Percentiles rank a stretch among this genome's conserved stretches.
Evolutionary conservation across 2,329 filamentous ascomycete species (phyloP).

Genomic region (Aureobasidium zeae): DNA sequence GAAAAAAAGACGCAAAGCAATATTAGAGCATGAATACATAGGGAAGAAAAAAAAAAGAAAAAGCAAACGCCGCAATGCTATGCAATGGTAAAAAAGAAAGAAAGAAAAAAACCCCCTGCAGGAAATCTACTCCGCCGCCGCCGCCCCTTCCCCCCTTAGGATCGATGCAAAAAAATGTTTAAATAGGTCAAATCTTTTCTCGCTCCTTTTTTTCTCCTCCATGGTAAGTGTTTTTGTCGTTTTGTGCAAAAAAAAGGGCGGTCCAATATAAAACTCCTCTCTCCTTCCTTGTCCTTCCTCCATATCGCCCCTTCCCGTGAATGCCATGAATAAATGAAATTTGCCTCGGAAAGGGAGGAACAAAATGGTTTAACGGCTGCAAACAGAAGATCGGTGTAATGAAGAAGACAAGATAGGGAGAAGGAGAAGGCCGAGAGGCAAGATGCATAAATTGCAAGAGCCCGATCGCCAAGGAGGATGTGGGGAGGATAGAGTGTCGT

Average conservation of each 20-base stretch:
- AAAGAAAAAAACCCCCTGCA: not conserved
- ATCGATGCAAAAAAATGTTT: no score
- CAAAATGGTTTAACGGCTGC: no score
- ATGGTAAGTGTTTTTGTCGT: not conserved
- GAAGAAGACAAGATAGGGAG: no score
- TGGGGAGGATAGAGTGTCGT: not conserved
- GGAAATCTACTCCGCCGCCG: no score
- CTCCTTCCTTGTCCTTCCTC: not conserved
- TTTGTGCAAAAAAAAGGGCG: not conserved
- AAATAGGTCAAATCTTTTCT: not conserved
- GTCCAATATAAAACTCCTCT: not conserved
- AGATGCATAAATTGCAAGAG: conserved; percentile 2
- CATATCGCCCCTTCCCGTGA: not conserved
- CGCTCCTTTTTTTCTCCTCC: not conserved
- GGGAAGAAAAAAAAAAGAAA: not conserved
- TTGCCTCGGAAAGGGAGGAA: no score
- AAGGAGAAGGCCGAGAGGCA: no score
- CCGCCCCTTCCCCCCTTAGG: no score
- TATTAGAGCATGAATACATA: no score
- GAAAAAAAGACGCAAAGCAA: no score
- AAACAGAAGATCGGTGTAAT: no score
- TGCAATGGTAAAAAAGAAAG: not conserved
- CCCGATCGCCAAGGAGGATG: not conserved
- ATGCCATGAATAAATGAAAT: no score
- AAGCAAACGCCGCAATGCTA: conserved; percentile 7